A percentile compares a stretch with the other conserved stretches of the same genome.
These are phyloP conservation scores for Pythium brachiatum DNA, from an alignment of 352 stramenopile species.

Conservation along the genomic window DNA sequence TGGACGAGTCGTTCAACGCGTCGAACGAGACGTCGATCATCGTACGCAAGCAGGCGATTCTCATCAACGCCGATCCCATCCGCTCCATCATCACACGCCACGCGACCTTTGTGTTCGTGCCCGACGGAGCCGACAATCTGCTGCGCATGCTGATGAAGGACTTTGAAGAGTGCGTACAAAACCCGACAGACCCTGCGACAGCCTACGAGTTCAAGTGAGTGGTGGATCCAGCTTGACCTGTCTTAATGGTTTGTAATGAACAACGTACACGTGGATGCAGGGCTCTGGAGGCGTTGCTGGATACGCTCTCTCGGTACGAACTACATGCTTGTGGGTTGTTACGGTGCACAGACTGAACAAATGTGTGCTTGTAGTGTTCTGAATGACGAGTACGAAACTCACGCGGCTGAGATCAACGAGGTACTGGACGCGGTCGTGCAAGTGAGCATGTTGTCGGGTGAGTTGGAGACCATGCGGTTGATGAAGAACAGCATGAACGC, in stretches of 20 bases:
- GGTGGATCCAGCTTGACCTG: background rate
- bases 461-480: slow-evolving; percentile 34
- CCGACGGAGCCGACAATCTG: slow-evolving; percentile 42
- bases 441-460: slow-evolving; percentile 29
- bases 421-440: slow-evolving; percentile 28
- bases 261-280: slow-evolving; percentile 1
- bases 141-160: slow-evolving; percentile 41
- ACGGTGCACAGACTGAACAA: too few species aligned
- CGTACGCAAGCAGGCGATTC: slow-evolving; percentile 43
- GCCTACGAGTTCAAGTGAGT: slow-evolving; percentile 37
- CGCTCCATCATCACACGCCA: slow-evolving; percentile 46
- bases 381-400: slow-evolving; percentile 27
- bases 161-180: slow-evolving; percentile 32
- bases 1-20: slow-evolving; percentile 35
- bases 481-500: slow-evolving; percentile 41
- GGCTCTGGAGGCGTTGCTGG: slow-evolving; percentile 26
- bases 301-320: slow-evolving; percentile 23
- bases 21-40: slow-evolving; percentile 37
- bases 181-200: slow-evolving; percentile 10
- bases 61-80: slow-evolving; percentile 48
- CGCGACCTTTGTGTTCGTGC: slow-evolving; percentile 39
- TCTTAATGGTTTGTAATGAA: background rate
- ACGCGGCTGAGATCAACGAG: slow-evolving; percentile 20
- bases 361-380: slow-evolving; percentile 9
- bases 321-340: too few species aligned